Base-by-base conservation (phyloP, 139 green algal genomes). In the Zygnema circumcarinatum region DNA sequence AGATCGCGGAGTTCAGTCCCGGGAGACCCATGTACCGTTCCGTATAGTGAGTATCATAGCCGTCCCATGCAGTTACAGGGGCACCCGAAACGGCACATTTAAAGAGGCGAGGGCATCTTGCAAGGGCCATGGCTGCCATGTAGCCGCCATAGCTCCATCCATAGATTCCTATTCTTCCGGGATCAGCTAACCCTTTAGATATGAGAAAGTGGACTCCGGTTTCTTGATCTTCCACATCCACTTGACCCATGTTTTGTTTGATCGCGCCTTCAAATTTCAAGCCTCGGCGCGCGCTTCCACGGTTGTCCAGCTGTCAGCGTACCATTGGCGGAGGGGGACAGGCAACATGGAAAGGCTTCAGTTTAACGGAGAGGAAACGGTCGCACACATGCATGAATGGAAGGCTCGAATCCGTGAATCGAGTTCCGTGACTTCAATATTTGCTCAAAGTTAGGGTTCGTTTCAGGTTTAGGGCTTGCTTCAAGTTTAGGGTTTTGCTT, bases 31-130 rank as follows among this genome's bases (percentile, higher is more conserved):
- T 93, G 86, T 93, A 93, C 2, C 88, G 85, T 68, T 93, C 91
- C 2, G 91, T 93, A 89, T 93, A 93, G 47, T 93, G 86, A 31
- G 91, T 93, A 76, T 93, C 91, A 54, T 93, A 93, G 29, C 85
- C 83, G 25, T 93, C 89, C 91, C 91, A 93, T 0, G 41, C n/a
- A 2, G 91, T 93, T 2, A 93, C 91, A 2, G 91, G 89, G 29
- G 91, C 91, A 31, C 91, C 91, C 2, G 91, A 86, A 21, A 93
- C 79, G 25, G 90, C 91, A 32, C 52, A 89, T 38, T 62, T 73
- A 75, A 93, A 93, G 36, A 92, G n/a, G 16, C 38, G 47, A 25
- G 91, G 91, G 41, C 38, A 54, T 20, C 41, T 69, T 36, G 74
- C 69, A 20, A 93, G 74, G 2, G 33, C 41, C 90, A 93, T 93